Base-by-base conservation (phyloP, 176 grass and related monocot genomes). In the Tillandsia leiboldiana region DNA sequence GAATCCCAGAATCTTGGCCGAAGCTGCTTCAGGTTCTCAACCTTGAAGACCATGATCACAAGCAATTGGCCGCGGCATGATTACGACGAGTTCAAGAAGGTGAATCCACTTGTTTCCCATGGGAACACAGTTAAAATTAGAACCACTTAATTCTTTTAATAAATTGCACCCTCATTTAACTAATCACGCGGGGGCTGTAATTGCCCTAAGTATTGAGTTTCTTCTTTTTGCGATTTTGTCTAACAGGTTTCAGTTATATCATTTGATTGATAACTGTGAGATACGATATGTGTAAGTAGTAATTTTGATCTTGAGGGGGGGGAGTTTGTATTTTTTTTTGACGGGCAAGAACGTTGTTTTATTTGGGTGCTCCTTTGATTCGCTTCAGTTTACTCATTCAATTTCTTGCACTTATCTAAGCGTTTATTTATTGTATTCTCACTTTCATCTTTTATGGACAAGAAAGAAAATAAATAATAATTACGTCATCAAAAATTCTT, bases 1-100 rank as follows among this genome's bases (percentile, higher is more conserved):
- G 94, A 17, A 90, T 99, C 49, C 84, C 79, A 1, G 89, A 93
- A 64, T 99, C 94, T 42, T 99, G 89, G 94, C 90, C 89, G 11
- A 93, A 99, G 80, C 52, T 99, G 23, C 74, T 93, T 47, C 75
- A 84, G 48, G 63, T 90, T 72, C 84, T 99, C 29, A 99, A 87
- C 53, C 84, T 99, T 3, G 90, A 99, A 58, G 80, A 93, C 56
- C 84, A 84, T 53, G 82, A 99, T 48, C 77, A 87, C 13, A 73
- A 86, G 80, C 79, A 87, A 70, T 61, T 82, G 64, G 89, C 93
- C 1, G 66, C 82, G 20, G 94, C 89, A 3, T 99, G 66, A 82
- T 75, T 57, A 59, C 7, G 5, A 7, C 33, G 33, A 42, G 33
- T 61, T 20, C 17, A 23, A 18, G 56, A 22, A 61, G 56, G 6